phyloP scores from a whole-genome alignment of 2,329 filamentous ascomycete species.

The Mycosphaerelloides madeirae region DNA sequence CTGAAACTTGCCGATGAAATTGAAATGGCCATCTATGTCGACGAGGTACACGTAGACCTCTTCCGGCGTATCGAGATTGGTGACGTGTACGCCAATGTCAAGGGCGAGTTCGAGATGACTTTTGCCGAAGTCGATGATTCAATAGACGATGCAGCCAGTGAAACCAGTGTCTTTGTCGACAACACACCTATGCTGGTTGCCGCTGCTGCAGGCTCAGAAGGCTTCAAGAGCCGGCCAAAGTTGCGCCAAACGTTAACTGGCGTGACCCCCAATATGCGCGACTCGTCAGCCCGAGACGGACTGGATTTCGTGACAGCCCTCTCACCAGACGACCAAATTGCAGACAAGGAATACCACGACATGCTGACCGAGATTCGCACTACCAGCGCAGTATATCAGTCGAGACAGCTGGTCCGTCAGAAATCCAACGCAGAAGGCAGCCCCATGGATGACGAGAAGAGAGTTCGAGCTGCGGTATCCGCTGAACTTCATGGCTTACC shows the following conservation, averaged over 20 bases:
- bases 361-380: conserved; percentile 39
- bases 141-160: conserved; percentile 35
- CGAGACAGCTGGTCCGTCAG: conserved; percentile 27
- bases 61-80: conserved; percentile 50
- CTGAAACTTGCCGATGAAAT: conserved; percentile 51
- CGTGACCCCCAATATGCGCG: conserved; percentile 33
- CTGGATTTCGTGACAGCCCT: conserved; percentile 40
- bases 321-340: conserved; percentile 43
- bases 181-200: conserved; percentile 46
- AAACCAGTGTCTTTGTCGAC: conserved; percentile 37
- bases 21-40: conserved; percentile 49
- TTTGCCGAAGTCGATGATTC: conserved; percentile 40
- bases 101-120: conserved; percentile 49
- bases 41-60: conserved; percentile 46
- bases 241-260: conserved; percentile 36
- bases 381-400: conserved; percentile 37
- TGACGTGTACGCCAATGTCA: conserved; percentile 52
- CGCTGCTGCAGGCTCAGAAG: conserved; percentile 33
- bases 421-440: conserved; percentile 31
- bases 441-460: conserved; percentile 38
- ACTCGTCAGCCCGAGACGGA: conserved; percentile 34
- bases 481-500: conserved; percentile 45
- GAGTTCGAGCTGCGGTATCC: conserved; percentile 48
- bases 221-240: conserved; percentile 18
- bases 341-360: conserved; percentile 40